Conservation (phyloP, 805 yeast genomes). For the Candida yuanshanica region DNA sequence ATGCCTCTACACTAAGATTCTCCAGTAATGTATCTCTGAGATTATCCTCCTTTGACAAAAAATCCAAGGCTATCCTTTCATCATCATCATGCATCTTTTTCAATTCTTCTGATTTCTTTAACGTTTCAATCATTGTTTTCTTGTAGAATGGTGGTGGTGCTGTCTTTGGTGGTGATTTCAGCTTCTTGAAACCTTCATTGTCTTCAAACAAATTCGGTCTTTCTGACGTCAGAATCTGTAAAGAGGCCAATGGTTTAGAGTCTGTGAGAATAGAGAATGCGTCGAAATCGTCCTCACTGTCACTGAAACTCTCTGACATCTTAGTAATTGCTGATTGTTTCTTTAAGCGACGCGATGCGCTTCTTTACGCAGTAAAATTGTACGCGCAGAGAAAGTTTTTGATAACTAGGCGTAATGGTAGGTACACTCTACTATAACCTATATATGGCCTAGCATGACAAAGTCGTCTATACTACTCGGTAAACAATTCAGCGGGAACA, state of each 20-base stretch:
- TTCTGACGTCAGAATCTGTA: background rate
- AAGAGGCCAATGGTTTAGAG: background rate
- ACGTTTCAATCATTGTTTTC: background rate
- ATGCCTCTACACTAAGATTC: conserved; percentile 4
- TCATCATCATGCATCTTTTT: conserved; percentile 5
- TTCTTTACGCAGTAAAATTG: too few species aligned
- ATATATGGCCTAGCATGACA: too few species aligned
- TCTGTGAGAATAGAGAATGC: background rate
- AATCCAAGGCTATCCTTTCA: background rate
- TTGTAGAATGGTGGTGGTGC: conserved; percentile 1
- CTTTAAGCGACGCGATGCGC: too few species aligned
- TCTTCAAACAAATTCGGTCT: conserved; percentile 2
- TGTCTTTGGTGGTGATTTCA: conserved; percentile 4
- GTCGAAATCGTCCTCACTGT: conserved; percentile 2
- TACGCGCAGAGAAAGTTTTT: too few species aligned
- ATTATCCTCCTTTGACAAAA: conserved; percentile 1
- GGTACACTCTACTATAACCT: too few species aligned
- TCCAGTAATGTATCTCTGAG: background rate
- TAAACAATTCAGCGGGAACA: too few species aligned
- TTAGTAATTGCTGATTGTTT: background rate
- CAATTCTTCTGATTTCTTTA: conserved; percentile 3
- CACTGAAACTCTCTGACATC: background rate
- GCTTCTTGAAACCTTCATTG: background rate
- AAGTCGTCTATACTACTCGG: too few species aligned
- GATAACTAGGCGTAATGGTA: too few species aligned